Evolutionary conservation across 2,329 filamentous ascomycete genomes (phyloP), one percentile per base, ranked within the genome.

Genomic region (Colletotrichum salicis): DNA sequence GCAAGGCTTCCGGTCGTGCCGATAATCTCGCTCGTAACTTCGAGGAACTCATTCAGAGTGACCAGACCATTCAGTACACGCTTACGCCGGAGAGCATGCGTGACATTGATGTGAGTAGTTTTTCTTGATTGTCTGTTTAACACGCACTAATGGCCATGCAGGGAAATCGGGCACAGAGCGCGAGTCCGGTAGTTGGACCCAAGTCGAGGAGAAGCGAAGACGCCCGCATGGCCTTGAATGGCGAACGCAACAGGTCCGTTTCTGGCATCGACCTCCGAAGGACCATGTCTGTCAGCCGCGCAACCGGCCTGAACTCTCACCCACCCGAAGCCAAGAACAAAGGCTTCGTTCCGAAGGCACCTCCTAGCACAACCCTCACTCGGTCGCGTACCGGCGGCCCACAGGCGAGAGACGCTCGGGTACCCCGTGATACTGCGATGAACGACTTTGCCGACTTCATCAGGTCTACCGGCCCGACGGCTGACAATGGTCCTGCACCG

Each of bases 391-490:
- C 76, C 27, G 78, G 76, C 27, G 75, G 71, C 5, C 77, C 80
- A 11, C 80, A 82, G 55, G 90, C 94, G 29, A 89, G 95, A 74
- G 95, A 97, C 75, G 91, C 94, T 1, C 89, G 92, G 73, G 85
- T 93, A 10, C 87, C 90, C 11, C 86, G 87, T 5, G 93, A 95
- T 73, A 94, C 94, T 0, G 89, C 92, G 10, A 87, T 91, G 57
- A 71, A 66, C 24, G 95, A 97, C 77, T 94, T 98, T 82, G 93
- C 94, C 27, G 93, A 97, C 71, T 98, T 97, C 79, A 94, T 97
- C 77, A 92, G 94, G 71, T 93, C 93, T 1, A 97, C 94, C 35
- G 94, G 94, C 2, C 93, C 96, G 19, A 79, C 86, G n/a, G 84
- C 83, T 48, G 85, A 85, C 55, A 82, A 79, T 60, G 78, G 78